These are phyloP conservation scores for Beauveria sp. DNA, from an alignment of 2,329 filamentous ascomycete species.

Conservation along the genomic window DNA sequence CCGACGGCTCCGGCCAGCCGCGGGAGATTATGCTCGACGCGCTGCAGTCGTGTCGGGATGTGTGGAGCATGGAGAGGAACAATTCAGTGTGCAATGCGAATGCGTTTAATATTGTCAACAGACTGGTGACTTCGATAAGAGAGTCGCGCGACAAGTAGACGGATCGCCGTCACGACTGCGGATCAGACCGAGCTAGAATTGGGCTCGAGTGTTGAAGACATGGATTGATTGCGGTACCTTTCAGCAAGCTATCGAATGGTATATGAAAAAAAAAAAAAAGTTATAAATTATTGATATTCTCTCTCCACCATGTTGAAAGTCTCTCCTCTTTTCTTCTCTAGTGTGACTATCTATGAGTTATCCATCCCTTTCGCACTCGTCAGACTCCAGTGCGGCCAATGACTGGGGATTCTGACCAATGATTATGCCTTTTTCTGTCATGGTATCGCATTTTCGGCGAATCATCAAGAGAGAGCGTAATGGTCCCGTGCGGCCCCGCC, in stretches of 20 bases:
- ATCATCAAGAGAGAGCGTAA: neutral
- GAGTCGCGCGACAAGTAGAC: neutral
- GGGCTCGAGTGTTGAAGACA: too few species aligned
- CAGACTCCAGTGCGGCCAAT: neutral
- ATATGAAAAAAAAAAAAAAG: neutral
- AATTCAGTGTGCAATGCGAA: constrained; percentile 12
- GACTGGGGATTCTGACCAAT: neutral
- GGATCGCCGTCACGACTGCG: too few species aligned
- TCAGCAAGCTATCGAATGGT: too few species aligned
- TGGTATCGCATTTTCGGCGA: neutral
- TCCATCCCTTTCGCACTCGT: too few species aligned
- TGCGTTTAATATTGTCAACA: constrained; percentile 11
- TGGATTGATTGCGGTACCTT: too few species aligned
- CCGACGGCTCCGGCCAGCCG: constrained; percentile 2
- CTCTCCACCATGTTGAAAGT: neutral
- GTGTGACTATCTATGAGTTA: neutral
- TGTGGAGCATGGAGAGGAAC: constrained; percentile 12
- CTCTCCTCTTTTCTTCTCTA: neutral
- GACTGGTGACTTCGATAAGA: constrained; percentile 4
- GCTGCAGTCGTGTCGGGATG: constrained; percentile 13
- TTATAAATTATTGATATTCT: neutral
- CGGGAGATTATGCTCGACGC: constrained; percentile 13
- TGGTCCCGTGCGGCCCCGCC: neutral
- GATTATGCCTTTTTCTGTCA: neutral
- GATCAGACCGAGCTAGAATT: too few species aligned